Base-by-base conservation (phyloP, 2,329 filamentous ascomycete genomes). In the Paecilomyces niveus region DNA sequence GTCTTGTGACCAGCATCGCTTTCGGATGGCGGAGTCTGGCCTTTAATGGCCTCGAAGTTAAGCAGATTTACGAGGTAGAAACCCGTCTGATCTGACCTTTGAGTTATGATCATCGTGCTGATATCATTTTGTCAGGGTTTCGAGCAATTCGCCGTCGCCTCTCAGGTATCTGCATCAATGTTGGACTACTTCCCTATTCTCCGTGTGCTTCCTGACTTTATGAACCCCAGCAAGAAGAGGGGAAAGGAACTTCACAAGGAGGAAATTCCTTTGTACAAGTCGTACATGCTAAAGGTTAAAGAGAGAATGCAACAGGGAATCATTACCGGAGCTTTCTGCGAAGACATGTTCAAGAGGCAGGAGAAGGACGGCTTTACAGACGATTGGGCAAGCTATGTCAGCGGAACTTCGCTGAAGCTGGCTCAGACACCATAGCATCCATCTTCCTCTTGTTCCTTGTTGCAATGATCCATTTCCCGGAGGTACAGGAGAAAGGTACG, bases 391-490 rank as follows among this genome's bases (percentile, higher is more conserved):
- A 56, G 55, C 22, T 65, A 65, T 56, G 59, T 74, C 67, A 15
- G 71, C 21, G 75, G 73, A 31, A 74, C 72, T 0, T 70, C 72
- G 18, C 65, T 5, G 64, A 76, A 68, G 58, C 72, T 71, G 65
- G 75, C 69, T 35, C 73, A n/a, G 79, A 77, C 62, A 81, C 78
- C 5, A 79, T 75, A 1, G 72, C 73, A 29, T 67, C 67, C 35
- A 76, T 71, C 0, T 69, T 82, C 5, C 67, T 72, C 49, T 72
- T 69, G 6, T 79, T 82, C 59, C 65, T 79, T 0, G 68, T 78
- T 15, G 81, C 81, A 7, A 80, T 84, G 78, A 75, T 78, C 55
- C 74, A 77, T 4, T 79, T 78, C 1, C 80, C 80, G 0, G 74
- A 80, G 18, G 72, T 80, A 13, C 72, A 81, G 59, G 57, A 62